A percentile compares a stretch with the other conserved stretches of the same genome.
phyloP scores from a whole-genome alignment of 345 rosid genomes.

The Aquilaria yunnanensis region DNA sequence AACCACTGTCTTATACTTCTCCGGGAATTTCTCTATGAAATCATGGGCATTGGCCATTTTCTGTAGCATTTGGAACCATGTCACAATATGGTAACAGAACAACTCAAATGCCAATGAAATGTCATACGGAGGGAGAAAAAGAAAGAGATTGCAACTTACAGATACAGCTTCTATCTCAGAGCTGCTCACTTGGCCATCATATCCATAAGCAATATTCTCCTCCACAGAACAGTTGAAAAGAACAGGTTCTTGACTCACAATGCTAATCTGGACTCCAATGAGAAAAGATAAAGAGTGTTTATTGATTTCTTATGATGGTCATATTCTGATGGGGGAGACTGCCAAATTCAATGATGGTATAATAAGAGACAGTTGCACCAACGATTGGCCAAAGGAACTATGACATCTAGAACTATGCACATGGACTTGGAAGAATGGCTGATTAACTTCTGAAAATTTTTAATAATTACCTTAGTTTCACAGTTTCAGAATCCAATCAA shows the following conservation, averaged over 20 bases:
- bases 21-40: slow-evolving; percentile 73
- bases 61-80: slow-evolving; percentile 26
- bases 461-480: too few species aligned
- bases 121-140: not conserved
- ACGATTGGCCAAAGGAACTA: too few species aligned
- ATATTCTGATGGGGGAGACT: not conserved
- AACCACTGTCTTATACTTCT: slow-evolving; percentile 64
- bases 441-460: too few species aligned
- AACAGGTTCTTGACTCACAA: slow-evolving; percentile 97
- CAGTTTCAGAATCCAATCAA: too few species aligned
- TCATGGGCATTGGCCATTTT: slow-evolving; percentile 97
- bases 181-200: slow-evolving; percentile 46
- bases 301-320: not conserved
- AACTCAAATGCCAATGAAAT: slow-evolving; percentile 6
- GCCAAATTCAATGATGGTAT: not conserved
- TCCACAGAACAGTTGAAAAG: slow-evolving; percentile 48
- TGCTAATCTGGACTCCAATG: slow-evolving; percentile 52
- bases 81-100: slow-evolving; percentile 1
- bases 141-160: slow-evolving; percentile 31
- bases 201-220: slow-evolving; percentile 61
- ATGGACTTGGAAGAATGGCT: too few species aligned
- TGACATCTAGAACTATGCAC: too few species aligned
- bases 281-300: not conserved
- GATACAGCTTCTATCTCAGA: slow-evolving; percentile 63
- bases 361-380: not conserved